Conservation (phyloP, 306 rosid genomes). For the Dryas drummondii region DNA sequence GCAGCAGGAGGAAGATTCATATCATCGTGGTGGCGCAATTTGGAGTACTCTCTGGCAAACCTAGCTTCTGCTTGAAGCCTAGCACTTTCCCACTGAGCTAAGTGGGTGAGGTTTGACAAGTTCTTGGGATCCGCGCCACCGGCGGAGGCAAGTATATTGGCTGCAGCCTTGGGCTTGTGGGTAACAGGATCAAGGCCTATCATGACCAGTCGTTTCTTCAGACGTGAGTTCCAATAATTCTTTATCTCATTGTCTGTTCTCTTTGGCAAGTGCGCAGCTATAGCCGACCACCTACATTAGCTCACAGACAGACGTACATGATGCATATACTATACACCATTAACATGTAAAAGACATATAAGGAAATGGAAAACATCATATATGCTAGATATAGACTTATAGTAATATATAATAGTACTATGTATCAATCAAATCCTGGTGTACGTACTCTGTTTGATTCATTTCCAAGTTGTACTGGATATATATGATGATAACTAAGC, state of each 20-base stretch:
- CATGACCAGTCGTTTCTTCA: slow-evolving; percentile 22
- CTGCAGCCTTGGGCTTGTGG: slow-evolving; percentile 15
- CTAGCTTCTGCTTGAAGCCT: slow-evolving; percentile 32
- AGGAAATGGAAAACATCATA: too few species aligned
- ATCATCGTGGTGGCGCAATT: background rate
- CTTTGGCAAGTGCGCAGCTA: slow-evolving; percentile 21
- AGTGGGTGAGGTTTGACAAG: slow-evolving; percentile 22
- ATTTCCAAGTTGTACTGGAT: background rate
- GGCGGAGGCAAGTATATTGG: slow-evolving; percentile 1
- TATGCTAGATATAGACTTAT: too few species aligned
- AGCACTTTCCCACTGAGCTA: slow-evolving; percentile 29
- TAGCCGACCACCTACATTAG: slow-evolving; percentile 24
- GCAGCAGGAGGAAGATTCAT: too few species aligned
- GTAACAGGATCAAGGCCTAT: slow-evolving; percentile 28
- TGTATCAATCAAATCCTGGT: too few species aligned
- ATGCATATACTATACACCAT: too few species aligned
- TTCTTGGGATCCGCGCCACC: slow-evolving; percentile 9
- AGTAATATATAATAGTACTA: too few species aligned
- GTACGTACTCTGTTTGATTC: too few species aligned
- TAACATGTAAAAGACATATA: too few species aligned
- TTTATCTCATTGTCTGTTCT: slow-evolving; percentile 30
- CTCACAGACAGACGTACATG: too few species aligned
- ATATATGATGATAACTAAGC: too few species aligned
- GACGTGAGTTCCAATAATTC: slow-evolving; percentile 28
- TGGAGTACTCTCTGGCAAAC: slow-evolving; percentile 4